Conservation (phyloP, 1,284 basidiomycete species). For the Ceratobasidium sp. region DNA sequence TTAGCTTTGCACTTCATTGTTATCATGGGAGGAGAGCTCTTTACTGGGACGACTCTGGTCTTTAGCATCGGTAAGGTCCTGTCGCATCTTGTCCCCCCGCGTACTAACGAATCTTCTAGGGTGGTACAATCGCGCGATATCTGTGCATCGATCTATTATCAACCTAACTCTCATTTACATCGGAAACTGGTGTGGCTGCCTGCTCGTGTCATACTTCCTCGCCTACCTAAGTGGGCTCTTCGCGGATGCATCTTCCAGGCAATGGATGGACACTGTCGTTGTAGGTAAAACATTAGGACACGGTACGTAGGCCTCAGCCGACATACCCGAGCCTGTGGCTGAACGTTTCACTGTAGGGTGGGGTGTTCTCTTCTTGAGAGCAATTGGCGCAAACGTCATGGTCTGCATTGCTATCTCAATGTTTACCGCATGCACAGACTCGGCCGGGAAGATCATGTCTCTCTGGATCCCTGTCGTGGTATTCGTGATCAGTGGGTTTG, state of each 20-base stretch:
- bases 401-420: constrained; percentile 47
- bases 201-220: constrained; percentile 27
- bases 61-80: constrained; percentile 41
- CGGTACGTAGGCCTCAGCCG: background rate
- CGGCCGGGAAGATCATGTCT: constrained; percentile 47
- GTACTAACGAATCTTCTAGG: background rate
- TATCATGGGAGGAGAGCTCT: constrained; percentile 46
- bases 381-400: constrained; percentile 46
- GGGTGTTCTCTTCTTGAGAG: constrained; percentile 46
- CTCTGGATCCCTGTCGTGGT: constrained; percentile 45
- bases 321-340: background rate
- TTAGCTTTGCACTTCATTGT: constrained; percentile 42
- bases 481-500: constrained; percentile 41
- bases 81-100: background rate
- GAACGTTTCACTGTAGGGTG: constrained; percentile 29
- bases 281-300: background rate
- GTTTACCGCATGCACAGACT: constrained; percentile 46
- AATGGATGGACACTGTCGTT: background rate
- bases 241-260: background rate
- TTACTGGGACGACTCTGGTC: constrained; percentile 47
- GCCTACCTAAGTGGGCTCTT: constrained; percentile 5
- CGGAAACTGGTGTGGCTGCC: constrained; percentile 46
- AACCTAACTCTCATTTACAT: constrained; percentile 45
- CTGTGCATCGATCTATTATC: constrained; percentile 18
- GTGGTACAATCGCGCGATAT: background rate